Conservation (phyloP, 768 basidiomycete genomes). For the Tulasnella calospora region DNA sequence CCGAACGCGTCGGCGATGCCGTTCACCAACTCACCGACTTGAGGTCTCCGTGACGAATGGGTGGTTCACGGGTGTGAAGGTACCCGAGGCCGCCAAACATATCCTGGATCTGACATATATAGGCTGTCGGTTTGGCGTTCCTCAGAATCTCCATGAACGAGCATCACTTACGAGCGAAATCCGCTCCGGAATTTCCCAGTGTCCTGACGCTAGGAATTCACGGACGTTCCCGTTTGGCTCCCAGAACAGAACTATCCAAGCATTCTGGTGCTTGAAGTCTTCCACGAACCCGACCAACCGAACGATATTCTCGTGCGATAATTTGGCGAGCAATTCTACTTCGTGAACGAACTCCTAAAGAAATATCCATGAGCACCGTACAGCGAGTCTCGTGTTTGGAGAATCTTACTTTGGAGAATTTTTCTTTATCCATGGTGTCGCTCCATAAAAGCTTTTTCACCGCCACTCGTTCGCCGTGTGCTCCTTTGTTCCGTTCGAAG, state of each 20-base stretch:
- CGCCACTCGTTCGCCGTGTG: too few relatives aligned
- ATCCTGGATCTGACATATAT: background rate
- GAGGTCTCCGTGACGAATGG: constrained; percentile 12
- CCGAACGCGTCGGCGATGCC: too few relatives aligned
- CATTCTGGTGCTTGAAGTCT: background rate
- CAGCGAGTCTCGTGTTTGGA: background rate
- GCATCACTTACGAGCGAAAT: background rate
- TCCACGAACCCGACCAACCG: background rate
- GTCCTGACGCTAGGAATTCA: background rate
- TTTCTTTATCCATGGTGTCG: background rate
- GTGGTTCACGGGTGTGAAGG: background rate
- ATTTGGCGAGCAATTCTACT: background rate
- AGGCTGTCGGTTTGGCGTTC: background rate
- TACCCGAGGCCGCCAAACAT: background rate
- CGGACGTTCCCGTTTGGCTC: background rate
- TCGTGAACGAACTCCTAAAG: background rate
- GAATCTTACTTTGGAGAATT: background rate
- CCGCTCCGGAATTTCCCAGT: background rate
- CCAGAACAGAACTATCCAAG: background rate
- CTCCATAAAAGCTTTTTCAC: too few relatives aligned
- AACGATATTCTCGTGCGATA: background rate
- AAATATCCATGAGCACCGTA: background rate
- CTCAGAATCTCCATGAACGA: background rate
- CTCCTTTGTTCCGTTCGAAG: too few relatives aligned
- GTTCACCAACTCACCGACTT: background rate